phyloP scores from a whole-genome alignment of 148 eudicot species.

The Selenicereus undatus region DNA sequence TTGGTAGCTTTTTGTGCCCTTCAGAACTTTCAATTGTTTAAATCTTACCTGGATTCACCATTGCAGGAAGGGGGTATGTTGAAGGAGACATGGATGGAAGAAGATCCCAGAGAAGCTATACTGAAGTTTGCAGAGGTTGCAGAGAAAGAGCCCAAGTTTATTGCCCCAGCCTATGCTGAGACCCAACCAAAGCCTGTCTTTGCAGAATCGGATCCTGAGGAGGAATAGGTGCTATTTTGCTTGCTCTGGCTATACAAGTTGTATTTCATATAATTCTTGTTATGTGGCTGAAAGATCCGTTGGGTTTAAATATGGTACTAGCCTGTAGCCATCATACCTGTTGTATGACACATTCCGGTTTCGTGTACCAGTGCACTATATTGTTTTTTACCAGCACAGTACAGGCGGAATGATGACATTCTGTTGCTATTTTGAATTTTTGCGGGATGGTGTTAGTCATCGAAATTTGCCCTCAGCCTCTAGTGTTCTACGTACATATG shows the following conservation, averaged over 20 bases:
- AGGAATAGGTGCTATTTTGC: conserved; percentile 27
- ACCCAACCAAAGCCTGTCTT: conserved; percentile 85
- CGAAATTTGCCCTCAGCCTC: neutral
- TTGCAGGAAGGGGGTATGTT: conserved; percentile 96
- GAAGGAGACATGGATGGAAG: conserved; percentile 99
- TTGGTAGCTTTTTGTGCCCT: neutral
- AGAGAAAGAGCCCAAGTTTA: conserved; percentile 84
- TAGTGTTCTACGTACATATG: neutral
- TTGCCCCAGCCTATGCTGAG: conserved; percentile 89
- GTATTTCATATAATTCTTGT: neutral
- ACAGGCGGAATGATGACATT: too few relatives aligned
- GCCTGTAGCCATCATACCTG: too few relatives aligned
- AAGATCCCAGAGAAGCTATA: conserved; percentile 98
- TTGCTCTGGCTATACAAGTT: neutral
- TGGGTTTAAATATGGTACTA: too few relatives aligned
- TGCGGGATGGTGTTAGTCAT: neutral
- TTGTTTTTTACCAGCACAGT: too few relatives aligned
- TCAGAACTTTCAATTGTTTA: neutral
- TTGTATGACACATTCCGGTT: too few relatives aligned
- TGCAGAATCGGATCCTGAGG: conserved; percentile 80
- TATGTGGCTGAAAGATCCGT: neutral
- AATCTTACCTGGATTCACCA: conserved; percentile 8
- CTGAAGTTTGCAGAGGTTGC: conserved; percentile 89
- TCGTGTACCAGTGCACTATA: too few relatives aligned
- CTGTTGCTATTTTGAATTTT: neutral